Conservation (phyloP, 1,284 basidiomycete genomes). For the Veloboletus limbatus region DNA sequence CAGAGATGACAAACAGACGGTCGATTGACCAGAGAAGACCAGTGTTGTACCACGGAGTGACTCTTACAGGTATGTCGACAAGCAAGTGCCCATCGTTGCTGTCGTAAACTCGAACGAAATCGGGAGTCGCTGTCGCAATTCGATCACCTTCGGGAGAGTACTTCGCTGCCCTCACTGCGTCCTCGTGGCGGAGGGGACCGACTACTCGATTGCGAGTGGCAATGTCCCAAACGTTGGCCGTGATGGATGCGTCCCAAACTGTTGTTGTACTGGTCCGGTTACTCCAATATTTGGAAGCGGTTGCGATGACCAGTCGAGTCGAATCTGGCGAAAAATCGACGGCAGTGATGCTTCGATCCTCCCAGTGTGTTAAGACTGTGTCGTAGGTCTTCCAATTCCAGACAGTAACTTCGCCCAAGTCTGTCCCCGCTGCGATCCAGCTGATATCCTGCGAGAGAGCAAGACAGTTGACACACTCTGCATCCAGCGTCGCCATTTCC, state of each 20-base stretch:
- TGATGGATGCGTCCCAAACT: too few relatives aligned
- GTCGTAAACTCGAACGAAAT: too few relatives aligned
- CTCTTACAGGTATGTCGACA: neutral
- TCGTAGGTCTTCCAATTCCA: neutral
- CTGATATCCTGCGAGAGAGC: slow-evolving; percentile 2
- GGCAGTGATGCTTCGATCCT: neutral
- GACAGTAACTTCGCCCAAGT: neutral
- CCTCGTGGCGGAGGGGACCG: neutral
- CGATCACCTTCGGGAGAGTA: too few relatives aligned
- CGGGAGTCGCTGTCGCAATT: too few relatives aligned
- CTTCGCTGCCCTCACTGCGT: too few relatives aligned
- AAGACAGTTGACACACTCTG: neutral
- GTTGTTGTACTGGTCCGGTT: too few relatives aligned
- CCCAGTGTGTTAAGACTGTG: neutral
- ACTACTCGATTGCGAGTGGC: neutral
- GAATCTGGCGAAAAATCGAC: slow-evolving; percentile 16
- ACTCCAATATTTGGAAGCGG: too few relatives aligned
- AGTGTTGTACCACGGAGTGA: neutral
- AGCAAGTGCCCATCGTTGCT: neutral
- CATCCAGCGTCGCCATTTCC: neutral
- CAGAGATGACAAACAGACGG: slow-evolving; percentile 3
- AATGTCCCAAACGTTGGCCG: slow-evolving; percentile 3
- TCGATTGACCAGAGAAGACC: slow-evolving; percentile 2
- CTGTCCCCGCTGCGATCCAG: too few relatives aligned
- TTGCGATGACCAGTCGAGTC: slow-evolving; percentile 2